Conservation (phyloP, 1,284 basidiomycete genomes). For the Apiotrichum domesticum region DNA sequence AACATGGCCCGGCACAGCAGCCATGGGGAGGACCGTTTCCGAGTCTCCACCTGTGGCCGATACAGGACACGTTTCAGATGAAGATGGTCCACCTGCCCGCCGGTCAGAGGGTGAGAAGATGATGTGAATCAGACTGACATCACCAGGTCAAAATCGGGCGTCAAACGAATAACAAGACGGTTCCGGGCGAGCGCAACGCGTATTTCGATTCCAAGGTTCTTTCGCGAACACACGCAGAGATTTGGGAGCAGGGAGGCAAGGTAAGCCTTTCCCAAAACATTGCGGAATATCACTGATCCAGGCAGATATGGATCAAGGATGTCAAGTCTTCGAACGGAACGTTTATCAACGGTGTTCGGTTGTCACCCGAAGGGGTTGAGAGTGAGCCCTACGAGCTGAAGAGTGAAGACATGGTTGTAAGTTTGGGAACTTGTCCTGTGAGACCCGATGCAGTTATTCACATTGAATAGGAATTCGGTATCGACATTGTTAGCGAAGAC, state of each 20-base stretch:
- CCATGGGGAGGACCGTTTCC: constrained; percentile 47
- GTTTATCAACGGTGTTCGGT: constrained; percentile 92
- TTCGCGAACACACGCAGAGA: constrained; percentile 91
- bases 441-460: too few species aligned
- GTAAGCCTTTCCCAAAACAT: constrained; percentile 48
- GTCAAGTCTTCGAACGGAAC: constrained; percentile 98
- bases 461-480: constrained; percentile 76
- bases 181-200: constrained; percentile 89
- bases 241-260: constrained; percentile 89
- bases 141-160: constrained; percentile 81
- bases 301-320: constrained; percentile 92
- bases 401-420: constrained; percentile 81
- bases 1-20: constrained; percentile 2
- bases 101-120: constrained; percentile 32
- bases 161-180: constrained; percentile 94
- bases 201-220: constrained; percentile 98
- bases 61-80: constrained; percentile 92
- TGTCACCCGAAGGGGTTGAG: constrained; percentile 84
- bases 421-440: constrained; percentile 30
- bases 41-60: constrained; percentile 79
- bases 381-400: constrained; percentile 91
- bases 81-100: constrained; percentile 84
- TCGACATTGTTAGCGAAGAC: constrained; percentile 98
- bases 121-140: too few species aligned
- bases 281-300: neutral